A percentile compares a stretch with the other conserved stretches of the same genome.
phyloP scores from a whole-genome alignment of 1,139 yeast genomes.

The Suhomyces bokatorum region DNA sequence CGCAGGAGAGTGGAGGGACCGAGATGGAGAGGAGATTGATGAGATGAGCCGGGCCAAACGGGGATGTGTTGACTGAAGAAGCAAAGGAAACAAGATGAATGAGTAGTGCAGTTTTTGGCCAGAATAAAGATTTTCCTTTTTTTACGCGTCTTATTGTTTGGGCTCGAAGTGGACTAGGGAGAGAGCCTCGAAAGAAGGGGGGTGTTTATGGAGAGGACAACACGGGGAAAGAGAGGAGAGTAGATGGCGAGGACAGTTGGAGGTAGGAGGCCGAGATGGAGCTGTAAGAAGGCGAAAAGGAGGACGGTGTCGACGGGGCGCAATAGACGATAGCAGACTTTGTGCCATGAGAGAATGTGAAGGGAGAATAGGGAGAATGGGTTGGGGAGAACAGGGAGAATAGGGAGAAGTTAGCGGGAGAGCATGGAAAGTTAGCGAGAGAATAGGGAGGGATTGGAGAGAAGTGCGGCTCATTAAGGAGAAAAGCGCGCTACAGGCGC shows the following conservation, averaged over 20 bases:
- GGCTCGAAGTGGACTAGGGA: too few species aligned
- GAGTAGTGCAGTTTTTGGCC: neutral
- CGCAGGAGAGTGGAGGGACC: neutral
- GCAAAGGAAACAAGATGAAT: neutral
- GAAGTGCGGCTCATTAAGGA: too few species aligned
- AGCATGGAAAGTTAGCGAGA: neutral
- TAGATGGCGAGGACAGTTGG: too few species aligned
- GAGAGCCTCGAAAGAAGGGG: too few species aligned
- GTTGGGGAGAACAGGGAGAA: neutral
- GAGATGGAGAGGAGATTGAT: neutral
- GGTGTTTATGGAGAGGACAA: too few species aligned
- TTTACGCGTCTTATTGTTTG: slow-evolving; percentile 10
- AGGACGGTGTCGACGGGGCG: neutral
- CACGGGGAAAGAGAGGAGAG: too few species aligned
- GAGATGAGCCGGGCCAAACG: neutral
- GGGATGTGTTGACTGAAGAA: neutral
- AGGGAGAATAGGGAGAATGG: neutral
- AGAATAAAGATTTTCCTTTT: slow-evolving; percentile 3
- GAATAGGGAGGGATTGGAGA: neutral
- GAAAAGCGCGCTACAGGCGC: neutral
- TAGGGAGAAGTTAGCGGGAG: neutral
- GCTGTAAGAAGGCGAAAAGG: too few species aligned
- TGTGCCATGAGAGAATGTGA: neutral
- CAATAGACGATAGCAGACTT: too few species aligned
- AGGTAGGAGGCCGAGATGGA: too few species aligned